A percentile compares a stretch with the other conserved stretches of the same genome.
These are phyloP conservation scores for Pseudozyma sp. DNA, from an alignment of 1,284 basidiomycete genomes.

Conservation along the genomic window DNA sequence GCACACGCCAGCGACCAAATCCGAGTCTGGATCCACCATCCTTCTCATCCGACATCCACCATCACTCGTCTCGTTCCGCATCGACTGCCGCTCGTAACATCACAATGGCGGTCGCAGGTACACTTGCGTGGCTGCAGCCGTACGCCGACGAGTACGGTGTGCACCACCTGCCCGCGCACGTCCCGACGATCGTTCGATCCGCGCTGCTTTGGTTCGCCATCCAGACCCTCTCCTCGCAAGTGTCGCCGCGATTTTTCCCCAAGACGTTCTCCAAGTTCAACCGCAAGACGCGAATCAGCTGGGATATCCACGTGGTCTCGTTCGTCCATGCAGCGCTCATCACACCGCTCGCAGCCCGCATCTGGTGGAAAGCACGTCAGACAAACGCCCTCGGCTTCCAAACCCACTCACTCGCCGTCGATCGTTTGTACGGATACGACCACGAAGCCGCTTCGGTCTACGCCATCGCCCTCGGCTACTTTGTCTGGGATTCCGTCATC, in stretches of 20 bases:
- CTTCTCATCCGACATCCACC: background rate
- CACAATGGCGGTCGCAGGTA: constrained; percentile 24
- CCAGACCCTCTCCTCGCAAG: constrained; percentile 60
- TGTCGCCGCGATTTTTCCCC: constrained; percentile 65
- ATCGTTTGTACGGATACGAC: constrained; percentile 66
- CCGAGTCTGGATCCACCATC: background rate
- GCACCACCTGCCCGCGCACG: constrained; percentile 56
- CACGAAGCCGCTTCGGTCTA: constrained; percentile 57
- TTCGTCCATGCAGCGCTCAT: constrained; percentile 59
- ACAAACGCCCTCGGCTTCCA: constrained; percentile 40
- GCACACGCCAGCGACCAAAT: constrained; percentile 11
- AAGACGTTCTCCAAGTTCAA: constrained; percentile 60
- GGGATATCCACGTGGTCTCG: constrained; percentile 69
- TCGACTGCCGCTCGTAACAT: background rate
- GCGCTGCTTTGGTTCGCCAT: constrained; percentile 63
- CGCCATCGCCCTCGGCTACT: constrained; percentile 64
- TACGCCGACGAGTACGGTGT: constrained; percentile 54
- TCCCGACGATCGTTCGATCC: constrained; percentile 62
- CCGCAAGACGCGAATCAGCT: constrained; percentile 60
- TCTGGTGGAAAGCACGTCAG: constrained; percentile 55
- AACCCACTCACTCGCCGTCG: constrained; percentile 39
- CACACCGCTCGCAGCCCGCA: constrained; percentile 51
- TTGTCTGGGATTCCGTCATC: constrained; percentile 66
- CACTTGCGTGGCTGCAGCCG: constrained; percentile 51
- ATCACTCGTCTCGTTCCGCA: background rate